Evolutionary conservation across 768 basidiomycete genomes (phyloP).

Genomic region (Tylopilus sp.): DNA sequence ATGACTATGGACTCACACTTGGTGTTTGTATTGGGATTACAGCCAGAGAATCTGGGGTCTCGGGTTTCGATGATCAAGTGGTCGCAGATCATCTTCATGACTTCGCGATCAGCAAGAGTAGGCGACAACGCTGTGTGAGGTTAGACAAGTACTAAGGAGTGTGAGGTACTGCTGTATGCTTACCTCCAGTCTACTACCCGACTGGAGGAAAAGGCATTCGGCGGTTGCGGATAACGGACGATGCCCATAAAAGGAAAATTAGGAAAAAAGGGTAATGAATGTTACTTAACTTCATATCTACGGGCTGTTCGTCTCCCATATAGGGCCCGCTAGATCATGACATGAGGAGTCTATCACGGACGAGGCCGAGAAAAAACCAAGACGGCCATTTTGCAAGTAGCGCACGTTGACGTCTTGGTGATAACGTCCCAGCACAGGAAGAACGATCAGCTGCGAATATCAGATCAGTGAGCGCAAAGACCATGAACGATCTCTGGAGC

Average conservation of each 20-base stretch:
- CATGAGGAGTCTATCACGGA: conserved; percentile 23
- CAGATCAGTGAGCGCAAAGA: conserved; percentile 19
- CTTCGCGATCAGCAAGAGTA: conserved; percentile 22
- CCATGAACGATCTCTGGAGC: conserved; percentile 11
- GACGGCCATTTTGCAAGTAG: conserved; percentile 23
- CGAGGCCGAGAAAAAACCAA: conserved; percentile 26
- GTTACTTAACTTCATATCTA: too few species aligned
- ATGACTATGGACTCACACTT: conserved; percentile 31
- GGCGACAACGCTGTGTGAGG: too few species aligned
- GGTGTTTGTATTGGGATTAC: conserved; percentile 3
- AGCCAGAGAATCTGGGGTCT: conserved; percentile 23
- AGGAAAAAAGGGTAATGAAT: too few species aligned
- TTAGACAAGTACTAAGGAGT: conserved; percentile 27
- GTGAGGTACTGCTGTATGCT: too few species aligned
- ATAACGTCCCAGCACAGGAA: conserved; percentile 20
- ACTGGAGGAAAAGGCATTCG: too few species aligned
- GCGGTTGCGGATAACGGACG: too few species aligned
- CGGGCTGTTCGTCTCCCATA: too few species aligned
- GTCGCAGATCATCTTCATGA: conserved; percentile 28
- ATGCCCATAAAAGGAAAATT: too few species aligned
- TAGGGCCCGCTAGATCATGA: conserved; percentile 30
- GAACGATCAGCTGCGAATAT: conserved; percentile 27
- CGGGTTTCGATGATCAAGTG: conserved; percentile 28
- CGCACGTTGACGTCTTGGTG: conserved; percentile 8
- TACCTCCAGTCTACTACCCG: too few species aligned